Evolutionary conservation across 768 basidiomycete species (phyloP).

Genomic region (Kwoniella dendrophila): DNA sequence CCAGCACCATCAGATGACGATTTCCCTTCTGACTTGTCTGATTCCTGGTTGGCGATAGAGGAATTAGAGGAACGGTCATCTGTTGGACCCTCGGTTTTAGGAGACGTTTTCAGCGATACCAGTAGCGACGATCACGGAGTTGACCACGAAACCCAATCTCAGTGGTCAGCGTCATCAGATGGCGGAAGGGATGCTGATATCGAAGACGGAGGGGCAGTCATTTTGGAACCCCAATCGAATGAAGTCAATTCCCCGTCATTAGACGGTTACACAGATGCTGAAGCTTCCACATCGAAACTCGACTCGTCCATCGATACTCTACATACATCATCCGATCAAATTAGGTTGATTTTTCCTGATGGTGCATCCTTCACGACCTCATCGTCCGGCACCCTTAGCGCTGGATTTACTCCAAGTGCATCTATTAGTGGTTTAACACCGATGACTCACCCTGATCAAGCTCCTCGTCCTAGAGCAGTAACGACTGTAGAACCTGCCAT

Average conservation of each 20-base stretch:
- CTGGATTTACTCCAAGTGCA: slow-evolving; percentile 19
- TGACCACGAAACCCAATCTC: slow-evolving; percentile 15
- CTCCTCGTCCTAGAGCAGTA: background rate
- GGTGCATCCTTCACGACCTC: slow-evolving; percentile 17
- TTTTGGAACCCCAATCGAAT: background rate
- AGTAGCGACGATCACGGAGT: slow-evolving; percentile 24
- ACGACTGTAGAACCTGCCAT: background rate
- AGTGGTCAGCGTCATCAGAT: slow-evolving; percentile 17
- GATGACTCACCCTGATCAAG: slow-evolving; percentile 14
- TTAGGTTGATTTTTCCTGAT: slow-evolving; percentile 29
- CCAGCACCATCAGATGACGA: slow-evolving; percentile 21
- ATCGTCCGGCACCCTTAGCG: slow-evolving; percentile 18
- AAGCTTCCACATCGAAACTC: slow-evolving; percentile 22
- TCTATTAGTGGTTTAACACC: slow-evolving; percentile 4
- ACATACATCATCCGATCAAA: slow-evolving; percentile 17
- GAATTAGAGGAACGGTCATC: slow-evolving; percentile 15
- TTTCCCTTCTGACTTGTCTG: slow-evolving; percentile 8
- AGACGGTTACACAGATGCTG: slow-evolving; percentile 26
- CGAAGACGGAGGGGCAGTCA: slow-evolving; percentile 7
- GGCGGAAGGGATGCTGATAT: slow-evolving; percentile 9
- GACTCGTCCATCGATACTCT: slow-evolving; percentile 20
- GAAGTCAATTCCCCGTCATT: slow-evolving; percentile 9
- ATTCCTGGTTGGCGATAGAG: slow-evolving; percentile 21
- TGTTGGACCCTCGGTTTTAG: slow-evolving; percentile 22
- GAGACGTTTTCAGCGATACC: slow-evolving; percentile 23